Conservation (phyloP, 2,329 filamentous ascomycete genomes). For the Ophiostoma piceae region DNA sequence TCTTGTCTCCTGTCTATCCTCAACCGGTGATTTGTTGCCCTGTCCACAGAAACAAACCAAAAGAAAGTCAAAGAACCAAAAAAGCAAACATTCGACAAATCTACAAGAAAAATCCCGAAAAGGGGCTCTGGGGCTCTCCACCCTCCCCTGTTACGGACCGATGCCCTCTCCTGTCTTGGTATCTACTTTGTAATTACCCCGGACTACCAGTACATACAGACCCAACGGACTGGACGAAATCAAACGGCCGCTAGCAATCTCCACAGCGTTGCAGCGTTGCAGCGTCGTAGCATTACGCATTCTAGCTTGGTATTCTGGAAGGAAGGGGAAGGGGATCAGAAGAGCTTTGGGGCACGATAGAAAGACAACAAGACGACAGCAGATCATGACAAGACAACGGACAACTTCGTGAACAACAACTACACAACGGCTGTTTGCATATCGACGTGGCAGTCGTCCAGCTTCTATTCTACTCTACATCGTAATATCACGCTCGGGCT, state of each 20-base stretch:
- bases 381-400: neutral
- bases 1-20: neutral
- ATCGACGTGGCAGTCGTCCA: neutral
- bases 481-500: no score
- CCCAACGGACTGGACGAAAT: neutral
- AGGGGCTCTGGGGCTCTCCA: neutral
- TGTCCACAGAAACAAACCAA: neutral
- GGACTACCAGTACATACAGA: neutral
- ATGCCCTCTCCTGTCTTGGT: neutral
- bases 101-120: neutral
- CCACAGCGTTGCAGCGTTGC: neutral
- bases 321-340: neutral
- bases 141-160: neutral
- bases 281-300: neutral
- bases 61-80: neutral
- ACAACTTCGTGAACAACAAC: neutral
- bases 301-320: constrained; percentile 6
- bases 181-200: neutral
- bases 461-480: no score
- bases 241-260: neutral
- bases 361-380: neutral
- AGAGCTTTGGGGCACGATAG: no score
- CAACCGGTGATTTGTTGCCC: no score
- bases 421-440: neutral
- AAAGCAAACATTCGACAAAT: neutral